These are phyloP conservation scores for Lodderomyces jiufengensis DNA, from an alignment of 1,139 yeast genomes.

Conservation along the genomic window DNA sequence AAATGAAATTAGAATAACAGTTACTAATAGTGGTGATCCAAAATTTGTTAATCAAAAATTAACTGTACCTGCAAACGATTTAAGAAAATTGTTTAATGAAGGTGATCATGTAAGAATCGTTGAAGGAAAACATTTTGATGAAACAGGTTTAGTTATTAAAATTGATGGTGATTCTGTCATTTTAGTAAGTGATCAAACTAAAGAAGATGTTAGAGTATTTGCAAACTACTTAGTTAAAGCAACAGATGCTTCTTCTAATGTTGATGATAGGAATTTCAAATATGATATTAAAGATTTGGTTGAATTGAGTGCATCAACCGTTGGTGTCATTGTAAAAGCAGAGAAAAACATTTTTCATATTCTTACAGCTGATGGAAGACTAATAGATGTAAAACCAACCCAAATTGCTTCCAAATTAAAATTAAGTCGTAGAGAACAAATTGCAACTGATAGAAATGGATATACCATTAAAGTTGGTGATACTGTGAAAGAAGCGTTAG, in stretches of 20 bases:
- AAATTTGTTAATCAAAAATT: conserved; percentile 46
- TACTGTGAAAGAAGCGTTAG: conserved; percentile 70
- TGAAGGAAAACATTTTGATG: conserved; percentile 88
- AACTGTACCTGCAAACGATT: conserved; percentile 71
- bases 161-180: conserved; percentile 84
- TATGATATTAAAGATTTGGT: conserved; percentile 89
- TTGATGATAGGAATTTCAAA: conserved; percentile 49
- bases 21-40: conserved; percentile 50
- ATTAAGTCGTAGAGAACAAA: conserved; percentile 62
- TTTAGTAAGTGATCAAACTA: conserved; percentile 82
- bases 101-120: conserved; percentile 97
- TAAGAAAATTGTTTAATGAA: conserved; percentile 79
- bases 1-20: conserved; percentile 60
- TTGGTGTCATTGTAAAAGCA: conserved; percentile 86
- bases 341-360: conserved; percentile 83
- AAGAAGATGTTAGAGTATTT: conserved; percentile 84
- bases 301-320: conserved; percentile 78
- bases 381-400: conserved; percentile 67
- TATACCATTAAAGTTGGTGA: conserved; percentile 85
- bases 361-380: conserved; percentile 80
- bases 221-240: conserved; percentile 84
- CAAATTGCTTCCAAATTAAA: conserved; percentile 75
- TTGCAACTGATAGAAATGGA: conserved; percentile 86
- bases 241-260: conserved; percentile 57
- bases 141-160: conserved; percentile 89